These are phyloP conservation scores for Rhazya stricta DNA, from an alignment of 257 asterid species.

Conservation along the genomic window DNA sequence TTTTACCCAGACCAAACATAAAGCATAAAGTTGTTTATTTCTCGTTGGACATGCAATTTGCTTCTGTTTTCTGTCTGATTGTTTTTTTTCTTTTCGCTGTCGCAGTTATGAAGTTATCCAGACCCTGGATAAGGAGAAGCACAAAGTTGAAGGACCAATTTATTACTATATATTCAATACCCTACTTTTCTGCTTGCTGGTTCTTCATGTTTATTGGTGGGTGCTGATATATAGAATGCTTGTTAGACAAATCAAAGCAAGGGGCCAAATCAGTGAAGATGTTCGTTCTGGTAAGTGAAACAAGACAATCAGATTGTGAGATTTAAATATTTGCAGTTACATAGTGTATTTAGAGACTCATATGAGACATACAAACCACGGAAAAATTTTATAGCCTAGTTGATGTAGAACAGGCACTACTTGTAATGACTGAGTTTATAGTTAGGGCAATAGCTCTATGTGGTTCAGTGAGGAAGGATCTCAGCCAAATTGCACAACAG, in stretches of 20 bases:
- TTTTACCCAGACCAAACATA: not conserved
- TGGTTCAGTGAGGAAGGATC: not conserved
- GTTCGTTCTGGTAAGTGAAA: constrained; percentile 82
- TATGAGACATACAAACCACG: too few species aligned
- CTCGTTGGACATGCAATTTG: not conserved
- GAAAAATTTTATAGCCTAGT: not conserved
- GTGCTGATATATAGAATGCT: constrained; percentile 84
- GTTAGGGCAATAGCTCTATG: not conserved
- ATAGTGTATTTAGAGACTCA: not conserved
- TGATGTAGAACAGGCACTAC: not conserved
- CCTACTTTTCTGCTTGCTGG: constrained; percentile 78
- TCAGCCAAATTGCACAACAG: not conserved
- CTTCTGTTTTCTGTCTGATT: constrained; percentile 7
- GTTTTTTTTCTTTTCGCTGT: not conserved
- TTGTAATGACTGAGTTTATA: not conserved
- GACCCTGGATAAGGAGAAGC: constrained; percentile 51
- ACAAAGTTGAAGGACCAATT: constrained; percentile 59
- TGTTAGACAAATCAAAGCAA: constrained; percentile 65
- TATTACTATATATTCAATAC: constrained; percentile 78
- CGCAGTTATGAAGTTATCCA: constrained; percentile 60
- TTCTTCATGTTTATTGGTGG: constrained; percentile 91
- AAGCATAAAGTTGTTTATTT: not conserved
- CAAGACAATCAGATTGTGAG: not conserved
- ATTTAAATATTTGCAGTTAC: not conserved
- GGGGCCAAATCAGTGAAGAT: constrained; percentile 86